phyloP scores from a whole-genome alignment of 2,329 filamentous ascomycete species.

The Aspergillus viridinutans region DNA sequence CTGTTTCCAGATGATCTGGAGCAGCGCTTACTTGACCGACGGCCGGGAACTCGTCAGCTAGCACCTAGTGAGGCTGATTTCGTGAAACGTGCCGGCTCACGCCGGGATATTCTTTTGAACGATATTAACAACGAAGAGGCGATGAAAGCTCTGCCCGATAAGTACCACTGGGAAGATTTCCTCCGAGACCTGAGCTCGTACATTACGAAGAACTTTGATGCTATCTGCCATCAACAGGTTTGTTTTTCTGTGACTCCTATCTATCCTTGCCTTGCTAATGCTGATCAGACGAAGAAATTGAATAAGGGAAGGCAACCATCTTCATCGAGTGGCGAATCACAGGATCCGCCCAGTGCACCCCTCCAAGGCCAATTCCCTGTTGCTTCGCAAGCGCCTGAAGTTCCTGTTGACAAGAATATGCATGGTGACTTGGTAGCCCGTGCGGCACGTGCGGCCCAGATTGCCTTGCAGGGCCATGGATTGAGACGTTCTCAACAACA shows the following conservation, averaged over 20 bases:
- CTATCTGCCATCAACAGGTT: constrained; percentile 47
- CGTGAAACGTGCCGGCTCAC: constrained; percentile 50
- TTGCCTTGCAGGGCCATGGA: constrained; percentile 44
- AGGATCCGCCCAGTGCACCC: constrained; percentile 34
- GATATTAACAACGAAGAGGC: constrained; percentile 51
- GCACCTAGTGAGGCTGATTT: constrained; percentile 59
- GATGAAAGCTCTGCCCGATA: constrained; percentile 50
- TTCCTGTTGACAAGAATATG: constrained; percentile 38
- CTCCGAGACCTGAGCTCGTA: constrained; percentile 55
- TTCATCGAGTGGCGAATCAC: constrained; percentile 34
- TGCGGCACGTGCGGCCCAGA: constrained; percentile 46
- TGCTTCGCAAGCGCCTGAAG: constrained; percentile 35
- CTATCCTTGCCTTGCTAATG: constrained; percentile 15
- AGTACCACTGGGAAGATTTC: constrained; percentile 62
- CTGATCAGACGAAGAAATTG: constrained; percentile 34
- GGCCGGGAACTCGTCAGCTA: constrained; percentile 51
- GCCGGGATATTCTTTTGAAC: constrained; percentile 54
- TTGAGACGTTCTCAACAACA: constrained; percentile 34
- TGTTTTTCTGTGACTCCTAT: constrained; percentile 10
- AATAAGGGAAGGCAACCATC: constrained; percentile 35
- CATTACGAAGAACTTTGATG: constrained; percentile 56
- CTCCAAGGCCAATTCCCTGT: constrained; percentile 42
- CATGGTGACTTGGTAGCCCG: constrained; percentile 45
- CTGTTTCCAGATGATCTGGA: constrained; percentile 58
- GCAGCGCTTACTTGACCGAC: constrained; percentile 50